Evolutionary conservation across 495 filamentous ascomycete species (phyloP).

Genomic region (Hypoxylon trugodes): DNA sequence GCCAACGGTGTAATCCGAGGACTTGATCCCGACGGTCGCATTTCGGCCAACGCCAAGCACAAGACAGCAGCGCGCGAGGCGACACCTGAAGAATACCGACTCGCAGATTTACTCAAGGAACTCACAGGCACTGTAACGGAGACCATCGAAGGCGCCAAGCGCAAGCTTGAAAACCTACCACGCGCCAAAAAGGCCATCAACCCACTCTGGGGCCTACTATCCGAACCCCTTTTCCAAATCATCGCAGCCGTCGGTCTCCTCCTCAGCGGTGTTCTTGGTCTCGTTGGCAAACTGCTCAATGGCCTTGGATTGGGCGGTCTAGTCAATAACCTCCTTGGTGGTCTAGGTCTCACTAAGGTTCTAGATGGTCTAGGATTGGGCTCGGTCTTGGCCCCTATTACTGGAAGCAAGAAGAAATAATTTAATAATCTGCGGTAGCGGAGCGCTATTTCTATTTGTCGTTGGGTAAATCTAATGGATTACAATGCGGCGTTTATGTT

Average conservation of each 20-base stretch:
- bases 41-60: slow-evolving; percentile 85
- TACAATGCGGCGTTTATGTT: neutral
- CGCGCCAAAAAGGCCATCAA: slow-evolving; percentile 94
- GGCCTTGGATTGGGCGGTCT: slow-evolving; percentile 86
- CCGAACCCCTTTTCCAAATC: slow-evolving; percentile 91
- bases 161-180: slow-evolving; percentile 88
- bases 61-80: slow-evolving; percentile 83
- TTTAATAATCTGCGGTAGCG: slow-evolving; percentile 1
- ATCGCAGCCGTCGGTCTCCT: slow-evolving; percentile 88
- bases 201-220: slow-evolving; percentile 83
- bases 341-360: slow-evolving; percentile 80
- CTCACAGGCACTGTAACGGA: slow-evolving; percentile 67
- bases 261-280: slow-evolving; percentile 79
- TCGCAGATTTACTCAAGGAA: slow-evolving; percentile 86
- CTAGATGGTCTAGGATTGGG: slow-evolving; percentile 78
- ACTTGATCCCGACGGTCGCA: slow-evolving; percentile 87
- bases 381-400: slow-evolving; percentile 62
- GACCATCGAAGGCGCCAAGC: slow-evolving; percentile 87
- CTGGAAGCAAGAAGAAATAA: slow-evolving; percentile 53
- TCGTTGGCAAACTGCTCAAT: slow-evolving; percentile 78
- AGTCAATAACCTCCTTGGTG: slow-evolving; percentile 79
- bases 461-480: slow-evolving; percentile 9
- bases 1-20: slow-evolving; percentile 90
- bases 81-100: slow-evolving; percentile 82
- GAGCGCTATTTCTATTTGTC: neutral